Evolutionary conservation across 2,329 filamentous ascomycete genomes (phyloP).

Genomic region (Balansia obtecta): DNA sequence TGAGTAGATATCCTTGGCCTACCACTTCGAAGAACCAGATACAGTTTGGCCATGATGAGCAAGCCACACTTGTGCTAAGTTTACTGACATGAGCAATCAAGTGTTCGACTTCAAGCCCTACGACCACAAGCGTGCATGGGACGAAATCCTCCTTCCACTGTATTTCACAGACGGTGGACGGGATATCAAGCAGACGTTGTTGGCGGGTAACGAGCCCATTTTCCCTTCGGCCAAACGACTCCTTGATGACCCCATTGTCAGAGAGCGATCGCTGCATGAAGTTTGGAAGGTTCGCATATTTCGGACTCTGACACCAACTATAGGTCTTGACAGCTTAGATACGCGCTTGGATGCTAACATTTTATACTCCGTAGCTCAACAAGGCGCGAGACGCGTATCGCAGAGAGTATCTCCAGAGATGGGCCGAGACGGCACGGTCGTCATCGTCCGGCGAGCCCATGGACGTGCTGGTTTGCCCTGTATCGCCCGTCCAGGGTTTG

Average conservation of each 20-base stretch:
- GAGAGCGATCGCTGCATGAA: conserved; percentile 32
- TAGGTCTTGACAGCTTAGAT: too few relatives aligned
- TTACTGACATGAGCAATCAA: not conserved
- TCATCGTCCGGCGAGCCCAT: conserved; percentile 21
- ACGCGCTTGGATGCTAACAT: not conserved
- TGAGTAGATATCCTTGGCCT: conserved; percentile 14
- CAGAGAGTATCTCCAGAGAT: conserved; percentile 22
- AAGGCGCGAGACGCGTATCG: conserved; percentile 27
- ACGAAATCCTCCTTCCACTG: conserved; percentile 26
- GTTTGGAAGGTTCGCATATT: conserved; percentile 24
- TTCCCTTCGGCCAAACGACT: conserved; percentile 37
- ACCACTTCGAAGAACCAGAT: too few relatives aligned
- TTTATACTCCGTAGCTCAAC: conserved; percentile 15
- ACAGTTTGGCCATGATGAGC: not conserved
- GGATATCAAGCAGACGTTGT: conserved; percentile 37
- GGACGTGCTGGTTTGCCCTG: conserved; percentile 52
- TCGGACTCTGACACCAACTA: too few relatives aligned
- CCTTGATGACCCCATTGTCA: conserved; percentile 34
- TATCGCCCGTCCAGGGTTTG: conserved; percentile 36
- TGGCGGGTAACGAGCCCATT: conserved; percentile 42
- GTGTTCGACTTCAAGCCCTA: conserved; percentile 6
- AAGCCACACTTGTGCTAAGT: too few relatives aligned
- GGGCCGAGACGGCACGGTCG: conserved; percentile 21
- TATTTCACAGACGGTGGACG: conserved; percentile 50
- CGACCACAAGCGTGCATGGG: conserved; percentile 7